A percentile compares a stretch with the other conserved stretches of the same genome.
These are phyloP conservation scores for Tetrapyrgos nigripes DNA, from an alignment of 1,284 basidiomycete genomes.

Conservation along the genomic window DNA sequence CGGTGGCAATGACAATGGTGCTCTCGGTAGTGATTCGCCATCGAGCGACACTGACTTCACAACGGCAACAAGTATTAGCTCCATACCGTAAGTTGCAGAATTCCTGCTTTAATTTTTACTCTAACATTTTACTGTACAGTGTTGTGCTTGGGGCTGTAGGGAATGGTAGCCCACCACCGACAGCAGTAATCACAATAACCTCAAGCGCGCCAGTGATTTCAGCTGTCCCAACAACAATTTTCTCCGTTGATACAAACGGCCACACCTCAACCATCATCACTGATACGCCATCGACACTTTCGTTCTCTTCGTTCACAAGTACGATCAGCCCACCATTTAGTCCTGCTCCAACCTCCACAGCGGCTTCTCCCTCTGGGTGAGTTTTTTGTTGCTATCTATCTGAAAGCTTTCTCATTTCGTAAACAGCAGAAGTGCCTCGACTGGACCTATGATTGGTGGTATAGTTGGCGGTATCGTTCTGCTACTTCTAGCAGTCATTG, in stretches of 20 bases:
- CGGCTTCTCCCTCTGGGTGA: not conserved
- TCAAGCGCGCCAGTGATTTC: not conserved
- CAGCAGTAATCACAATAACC: not conserved
- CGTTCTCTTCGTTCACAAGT: not conserved
- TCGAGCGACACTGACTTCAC: not conserved
- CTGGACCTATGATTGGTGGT: slow-evolving; percentile 6
- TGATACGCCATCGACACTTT: not conserved
- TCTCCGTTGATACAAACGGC: not conserved
- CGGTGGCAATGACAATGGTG: not conserved
- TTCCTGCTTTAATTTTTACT: too few species aligned
- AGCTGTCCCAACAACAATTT: not conserved
- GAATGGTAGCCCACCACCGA: too few species aligned
- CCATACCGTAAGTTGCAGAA: too few species aligned
- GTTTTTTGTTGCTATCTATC: not conserved
- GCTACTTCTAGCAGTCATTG: slow-evolving; percentile 1
- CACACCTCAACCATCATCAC: not conserved
- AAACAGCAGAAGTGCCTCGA: not conserved
- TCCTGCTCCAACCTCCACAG: not conserved
- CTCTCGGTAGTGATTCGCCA: not conserved
- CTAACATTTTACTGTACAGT: too few species aligned
- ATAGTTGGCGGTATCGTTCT: slow-evolving; percentile 6
- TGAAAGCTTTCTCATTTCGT: not conserved
- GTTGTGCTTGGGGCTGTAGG: too few species aligned
- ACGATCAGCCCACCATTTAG: not conserved
- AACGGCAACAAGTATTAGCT: not conserved